Evolutionary conservation across 1,284 basidiomycete species (phyloP).

Genomic region (Hemileia vastatrix): DNA sequence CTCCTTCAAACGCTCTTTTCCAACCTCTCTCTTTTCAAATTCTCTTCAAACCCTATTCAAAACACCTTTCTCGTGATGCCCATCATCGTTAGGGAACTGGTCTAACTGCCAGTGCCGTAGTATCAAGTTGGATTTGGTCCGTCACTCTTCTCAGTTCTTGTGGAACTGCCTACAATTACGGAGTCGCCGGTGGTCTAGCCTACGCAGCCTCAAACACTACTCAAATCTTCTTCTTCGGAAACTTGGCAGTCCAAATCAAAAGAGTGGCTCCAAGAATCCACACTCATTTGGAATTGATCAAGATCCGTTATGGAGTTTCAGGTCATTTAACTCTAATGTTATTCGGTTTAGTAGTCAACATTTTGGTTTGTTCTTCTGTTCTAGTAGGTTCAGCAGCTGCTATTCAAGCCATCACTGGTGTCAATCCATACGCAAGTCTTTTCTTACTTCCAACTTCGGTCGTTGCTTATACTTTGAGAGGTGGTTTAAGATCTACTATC

Average conservation of each 20-base stretch:
- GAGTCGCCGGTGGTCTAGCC: constrained; percentile 27
- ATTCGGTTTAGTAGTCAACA: constrained; percentile 37
- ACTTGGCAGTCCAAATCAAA: constrained; percentile 36
- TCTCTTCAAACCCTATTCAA: no score
- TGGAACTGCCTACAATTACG: constrained; percentile 36
- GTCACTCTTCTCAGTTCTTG: constrained; percentile 30
- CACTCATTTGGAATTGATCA: constrained; percentile 36
- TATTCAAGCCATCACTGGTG: constrained; percentile 35
- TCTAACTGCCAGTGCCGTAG: constrained; percentile 6
- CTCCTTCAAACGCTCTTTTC: no score
- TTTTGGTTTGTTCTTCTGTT: constrained; percentile 33
- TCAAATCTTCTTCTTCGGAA: constrained; percentile 34
- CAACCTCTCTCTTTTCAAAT: no score
- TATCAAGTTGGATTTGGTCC: constrained; percentile 35
- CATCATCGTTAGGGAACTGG: constrained; percentile 9
- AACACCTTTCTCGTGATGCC: background rate
- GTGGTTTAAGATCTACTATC: constrained; percentile 32
- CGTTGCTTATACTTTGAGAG: constrained; percentile 34
- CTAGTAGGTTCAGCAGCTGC: constrained; percentile 33
- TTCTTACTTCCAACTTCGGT: constrained; percentile 34
- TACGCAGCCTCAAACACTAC: background rate
- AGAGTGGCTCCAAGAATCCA: constrained; percentile 33
- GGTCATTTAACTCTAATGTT: constrained; percentile 36
- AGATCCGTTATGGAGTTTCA: constrained; percentile 30
- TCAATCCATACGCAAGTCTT: constrained; percentile 32